These are phyloP conservation scores for Calendula officinalis DNA, from an alignment of 129 eudicot species.

Conservation along the genomic window DNA sequence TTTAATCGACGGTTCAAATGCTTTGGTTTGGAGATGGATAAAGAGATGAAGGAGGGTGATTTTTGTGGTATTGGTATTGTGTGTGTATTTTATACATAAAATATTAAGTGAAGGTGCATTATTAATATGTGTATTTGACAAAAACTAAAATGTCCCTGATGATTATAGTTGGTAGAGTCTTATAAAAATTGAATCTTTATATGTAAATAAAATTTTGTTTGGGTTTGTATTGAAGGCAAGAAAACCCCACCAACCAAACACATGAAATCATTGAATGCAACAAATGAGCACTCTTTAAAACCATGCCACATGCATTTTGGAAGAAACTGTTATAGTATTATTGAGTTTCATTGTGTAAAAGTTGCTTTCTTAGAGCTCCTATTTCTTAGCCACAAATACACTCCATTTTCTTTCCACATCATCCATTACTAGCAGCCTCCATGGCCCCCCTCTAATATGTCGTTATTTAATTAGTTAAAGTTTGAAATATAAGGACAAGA, in stretches of 20 bases:
- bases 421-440: conserved; percentile 6
- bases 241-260: conserved; percentile 4
- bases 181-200: background rate
- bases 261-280: conserved; percentile 30
- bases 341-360: conserved; percentile 15
- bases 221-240: background rate
- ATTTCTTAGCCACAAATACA: conserved; percentile 31
- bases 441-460: conserved; percentile 11
- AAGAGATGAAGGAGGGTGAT: no score
- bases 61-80: no score
- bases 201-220: background rate
- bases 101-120: no score
- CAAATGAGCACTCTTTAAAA: conserved; percentile 11
- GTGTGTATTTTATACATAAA: no score
- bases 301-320: conserved; percentile 24
- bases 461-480: background rate
- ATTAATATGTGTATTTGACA: no score
- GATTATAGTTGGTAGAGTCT: background rate
- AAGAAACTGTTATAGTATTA: conserved; percentile 28
- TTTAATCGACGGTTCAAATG: no score
- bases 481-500: conserved; percentile 12
- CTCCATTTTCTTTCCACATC: conserved; percentile 1
- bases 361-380: conserved; percentile 23
- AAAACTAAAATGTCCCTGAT: background rate
- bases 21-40: no score